A percentile compares a stretch with the other conserved stretches of the same genome.
phyloP scores from a whole-genome alignment of 2,329 filamentous ascomycete genomes.

The Metarhizium rileyi region DNA sequence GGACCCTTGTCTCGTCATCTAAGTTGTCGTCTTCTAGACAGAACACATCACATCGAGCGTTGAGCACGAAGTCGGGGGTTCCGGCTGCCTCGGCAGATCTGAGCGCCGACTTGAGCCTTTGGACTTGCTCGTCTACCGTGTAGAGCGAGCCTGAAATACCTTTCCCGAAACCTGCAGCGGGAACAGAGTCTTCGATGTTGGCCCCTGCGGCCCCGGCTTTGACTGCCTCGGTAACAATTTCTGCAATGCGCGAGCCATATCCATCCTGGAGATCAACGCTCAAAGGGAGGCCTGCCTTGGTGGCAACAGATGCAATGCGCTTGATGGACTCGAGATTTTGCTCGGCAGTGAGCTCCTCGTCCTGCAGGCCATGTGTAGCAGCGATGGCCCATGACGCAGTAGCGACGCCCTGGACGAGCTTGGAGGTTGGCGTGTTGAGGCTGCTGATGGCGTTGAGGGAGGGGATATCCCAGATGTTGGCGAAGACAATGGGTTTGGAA shows the following conservation, averaged over 20 bases:
- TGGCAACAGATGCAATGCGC: slow-evolving; percentile 33
- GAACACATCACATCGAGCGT: slow-evolving; percentile 48
- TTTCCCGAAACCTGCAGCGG: slow-evolving; percentile 23
- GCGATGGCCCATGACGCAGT: slow-evolving; percentile 44
- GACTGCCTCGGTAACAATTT: slow-evolving; percentile 36
- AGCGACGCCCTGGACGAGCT: slow-evolving; percentile 34
- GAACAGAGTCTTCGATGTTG: slow-evolving; percentile 47
- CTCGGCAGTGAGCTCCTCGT: slow-evolving; percentile 39
- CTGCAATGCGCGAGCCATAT: slow-evolving; percentile 37
- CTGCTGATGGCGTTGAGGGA: slow-evolving; percentile 36
- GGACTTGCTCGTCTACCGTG: slow-evolving; percentile 34
- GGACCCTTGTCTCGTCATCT: slow-evolving; percentile 25
- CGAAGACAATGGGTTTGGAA: slow-evolving; percentile 39
- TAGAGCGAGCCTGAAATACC: slow-evolving; percentile 23
- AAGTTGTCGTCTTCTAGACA: slow-evolving; percentile 19
- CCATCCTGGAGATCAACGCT: slow-evolving; percentile 53
- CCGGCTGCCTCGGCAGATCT: slow-evolving; percentile 34
- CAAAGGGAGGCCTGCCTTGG: slow-evolving; percentile 33
- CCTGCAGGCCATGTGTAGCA: slow-evolving; percentile 30
- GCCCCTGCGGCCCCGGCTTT: slow-evolving; percentile 42
- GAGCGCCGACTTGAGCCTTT: slow-evolving; percentile 33
- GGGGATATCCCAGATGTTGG: slow-evolving; percentile 45
- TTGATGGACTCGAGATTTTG: slow-evolving; percentile 39
- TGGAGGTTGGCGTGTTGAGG: slow-evolving; percentile 24
- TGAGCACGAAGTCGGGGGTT: slow-evolving; percentile 46